A percentile compares a stretch with the other conserved stretches of the same genome.
Conservation (phyloP, 2,329 filamentous ascomycete genomes). For the Dryadomyces quercus-mongolicae region DNA sequence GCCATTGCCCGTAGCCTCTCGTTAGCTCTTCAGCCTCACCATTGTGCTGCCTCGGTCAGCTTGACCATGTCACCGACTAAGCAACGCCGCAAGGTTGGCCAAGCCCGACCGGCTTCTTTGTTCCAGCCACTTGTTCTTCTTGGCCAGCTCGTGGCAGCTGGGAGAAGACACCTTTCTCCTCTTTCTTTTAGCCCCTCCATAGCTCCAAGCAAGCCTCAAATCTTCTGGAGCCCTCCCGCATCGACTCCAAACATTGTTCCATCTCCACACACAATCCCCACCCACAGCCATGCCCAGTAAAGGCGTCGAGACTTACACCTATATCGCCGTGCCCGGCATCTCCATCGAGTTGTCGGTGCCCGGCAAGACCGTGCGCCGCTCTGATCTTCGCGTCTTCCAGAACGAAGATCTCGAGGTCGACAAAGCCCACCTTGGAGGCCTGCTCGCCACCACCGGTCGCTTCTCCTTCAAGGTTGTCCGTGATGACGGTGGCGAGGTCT, state of each 20-base stretch:
- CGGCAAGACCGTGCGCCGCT: constrained; percentile 20
- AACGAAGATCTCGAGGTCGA: constrained; percentile 33
- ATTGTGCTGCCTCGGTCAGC: no score
- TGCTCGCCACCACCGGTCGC: constrained; percentile 29
- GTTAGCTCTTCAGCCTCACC: no score
- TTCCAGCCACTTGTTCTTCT: background rate
- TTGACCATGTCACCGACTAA: no score
- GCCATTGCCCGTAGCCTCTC: no score
- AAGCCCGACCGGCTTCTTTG: no score
- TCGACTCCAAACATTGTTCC: background rate
- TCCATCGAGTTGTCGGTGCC: constrained; percentile 33
- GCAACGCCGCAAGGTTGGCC: no score
- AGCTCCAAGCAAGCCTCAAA: background rate
- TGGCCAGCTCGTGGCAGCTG: no score
- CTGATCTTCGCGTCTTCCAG: constrained; percentile 22
- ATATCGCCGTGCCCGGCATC: constrained; percentile 25
- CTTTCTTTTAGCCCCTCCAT: background rate
- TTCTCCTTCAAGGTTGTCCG: constrained; percentile 27
- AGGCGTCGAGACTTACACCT: constrained; percentile 25
- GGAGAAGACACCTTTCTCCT: no score
- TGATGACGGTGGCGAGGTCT: constrained; percentile 23
- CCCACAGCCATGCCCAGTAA: constrained; percentile 25
- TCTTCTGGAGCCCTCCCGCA: background rate
- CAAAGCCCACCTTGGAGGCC: constrained; percentile 24
- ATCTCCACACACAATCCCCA: background rate